Percentiles rank a stretch among this genome's conserved stretches.
phyloP scores from a whole-genome alignment of 257 asterid species.

The Solanum piurae region DNA sequence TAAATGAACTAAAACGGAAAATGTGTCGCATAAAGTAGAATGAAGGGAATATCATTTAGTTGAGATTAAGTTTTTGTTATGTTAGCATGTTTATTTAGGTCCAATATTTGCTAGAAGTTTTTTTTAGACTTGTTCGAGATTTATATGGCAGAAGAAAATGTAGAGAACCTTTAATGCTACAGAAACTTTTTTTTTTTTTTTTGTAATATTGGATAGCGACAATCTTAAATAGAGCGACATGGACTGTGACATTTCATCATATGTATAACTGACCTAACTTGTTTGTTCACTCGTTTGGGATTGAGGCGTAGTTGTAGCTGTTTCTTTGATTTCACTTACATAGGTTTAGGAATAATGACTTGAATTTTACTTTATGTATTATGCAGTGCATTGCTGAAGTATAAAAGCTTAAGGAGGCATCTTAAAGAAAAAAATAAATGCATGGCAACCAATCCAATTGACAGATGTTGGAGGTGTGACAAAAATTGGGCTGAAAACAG shows the following conservation, averaged over 20 bases:
- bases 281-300: not conserved
- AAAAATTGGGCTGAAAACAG: not conserved
- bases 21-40: not conserved
- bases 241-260: not conserved
- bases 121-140: not conserved
- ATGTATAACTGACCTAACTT: not conserved
- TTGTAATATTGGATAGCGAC: not conserved
- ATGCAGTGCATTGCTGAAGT: conserved; percentile 16
- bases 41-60: not conserved
- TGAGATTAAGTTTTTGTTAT: not conserved
- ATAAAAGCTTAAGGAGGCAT: not conserved
- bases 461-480: not conserved
- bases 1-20: not conserved
- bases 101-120: not conserved
- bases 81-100: not conserved
- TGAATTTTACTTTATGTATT: not conserved
- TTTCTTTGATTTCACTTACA: not conserved
- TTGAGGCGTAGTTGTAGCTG: not conserved
- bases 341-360: not conserved
- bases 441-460: not conserved
- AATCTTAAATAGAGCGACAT: not conserved
- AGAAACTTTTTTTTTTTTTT: not conserved
- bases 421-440: not conserved
- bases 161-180: not conserved
- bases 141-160: not conserved